These are phyloP conservation scores for Arabidopsis hybrid DNA, from an alignment of 441 rosid species.

Conservation along the genomic window DNA sequence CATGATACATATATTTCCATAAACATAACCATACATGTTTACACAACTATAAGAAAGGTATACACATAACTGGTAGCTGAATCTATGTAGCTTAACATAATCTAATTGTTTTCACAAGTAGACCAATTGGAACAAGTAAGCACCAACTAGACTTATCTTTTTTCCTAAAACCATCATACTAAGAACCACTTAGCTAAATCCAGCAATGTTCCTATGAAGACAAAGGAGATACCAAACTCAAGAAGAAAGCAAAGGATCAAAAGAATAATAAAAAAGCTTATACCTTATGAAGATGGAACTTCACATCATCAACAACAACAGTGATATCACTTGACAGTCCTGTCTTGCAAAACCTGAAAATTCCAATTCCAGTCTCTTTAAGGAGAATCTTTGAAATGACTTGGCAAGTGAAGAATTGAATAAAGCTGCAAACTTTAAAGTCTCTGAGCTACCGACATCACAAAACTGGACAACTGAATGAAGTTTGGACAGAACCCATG, in stretches of 20 bases:
- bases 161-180: background rate
- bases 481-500: conserved; percentile 26
- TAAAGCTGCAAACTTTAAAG: conserved; percentile 32
- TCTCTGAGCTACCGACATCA: conserved; percentile 14
- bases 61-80: background rate
- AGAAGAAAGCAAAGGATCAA: conserved; percentile 33
- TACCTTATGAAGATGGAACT: too few relatives aligned
- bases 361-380: background rate
- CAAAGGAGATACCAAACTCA: conserved; percentile 24
- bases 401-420: conserved; percentile 6
- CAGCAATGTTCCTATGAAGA: background rate
- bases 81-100: conserved; percentile 15
- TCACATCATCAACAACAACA: too few relatives aligned
- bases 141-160: too few relatives aligned
- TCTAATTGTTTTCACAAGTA: background rate
- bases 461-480: conserved; percentile 7
- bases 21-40: background rate
- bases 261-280: conserved; percentile 16
- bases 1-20: background rate
- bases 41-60: conserved; percentile 10
- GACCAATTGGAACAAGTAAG: background rate
- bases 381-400: conserved; percentile 9
- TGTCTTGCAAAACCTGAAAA: background rate
- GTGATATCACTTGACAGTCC: background rate
- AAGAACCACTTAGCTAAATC: background rate